A percentile compares a stretch with the other conserved stretches of the same genome.
Evolutionary conservation across 257 asterid species (phyloP).

Genomic region (Fraxinus excelsior): DNA sequence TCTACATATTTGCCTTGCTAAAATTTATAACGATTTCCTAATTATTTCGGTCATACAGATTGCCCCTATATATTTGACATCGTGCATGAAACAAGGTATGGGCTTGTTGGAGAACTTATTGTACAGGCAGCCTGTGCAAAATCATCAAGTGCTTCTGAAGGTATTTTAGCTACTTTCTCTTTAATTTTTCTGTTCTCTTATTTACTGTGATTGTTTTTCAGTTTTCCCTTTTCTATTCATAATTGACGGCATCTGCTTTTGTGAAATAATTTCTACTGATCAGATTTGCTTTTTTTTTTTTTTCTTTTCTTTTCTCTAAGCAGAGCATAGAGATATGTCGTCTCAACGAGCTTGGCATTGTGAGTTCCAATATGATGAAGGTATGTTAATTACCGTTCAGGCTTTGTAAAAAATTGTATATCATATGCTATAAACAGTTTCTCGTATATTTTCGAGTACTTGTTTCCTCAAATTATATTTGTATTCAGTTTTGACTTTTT

Average conservation of each 20-base stretch:
- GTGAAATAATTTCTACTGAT: conserved; percentile 20
- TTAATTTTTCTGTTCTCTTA: conserved; percentile 17
- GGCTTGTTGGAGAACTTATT: conserved; percentile 75
- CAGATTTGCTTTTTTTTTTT: not conserved
- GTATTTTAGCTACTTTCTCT: conserved; percentile 34
- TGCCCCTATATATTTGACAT: conserved; percentile 83
- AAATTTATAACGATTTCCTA: conserved; percentile 17
- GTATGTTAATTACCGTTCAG: conserved; percentile 38
- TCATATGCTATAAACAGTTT: conserved; percentile 14
- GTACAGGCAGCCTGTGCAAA: conserved; percentile 80
- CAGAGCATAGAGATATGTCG: conserved; percentile 97
- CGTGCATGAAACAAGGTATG: conserved; percentile 81
- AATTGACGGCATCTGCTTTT: conserved; percentile 18
- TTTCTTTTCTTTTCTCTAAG: not conserved
- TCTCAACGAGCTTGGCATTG: conserved; percentile 71
- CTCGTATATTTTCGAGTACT: conserved; percentile 11
- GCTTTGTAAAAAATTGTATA: conserved; percentile 14
- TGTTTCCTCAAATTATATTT: conserved; percentile 18
- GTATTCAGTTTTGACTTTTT: not conserved
- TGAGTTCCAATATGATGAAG: conserved; percentile 76
- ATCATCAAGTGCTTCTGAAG: conserved; percentile 79
- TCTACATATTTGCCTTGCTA: conserved; percentile 5
- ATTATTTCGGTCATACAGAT: conserved; percentile 49
- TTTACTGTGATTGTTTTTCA: not conserved
- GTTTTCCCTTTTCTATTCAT: conserved; percentile 17